Evolutionary conservation across 1,139 yeast genomes (phyloP).

Genomic region (Geotrichum bryndzae): DNA sequence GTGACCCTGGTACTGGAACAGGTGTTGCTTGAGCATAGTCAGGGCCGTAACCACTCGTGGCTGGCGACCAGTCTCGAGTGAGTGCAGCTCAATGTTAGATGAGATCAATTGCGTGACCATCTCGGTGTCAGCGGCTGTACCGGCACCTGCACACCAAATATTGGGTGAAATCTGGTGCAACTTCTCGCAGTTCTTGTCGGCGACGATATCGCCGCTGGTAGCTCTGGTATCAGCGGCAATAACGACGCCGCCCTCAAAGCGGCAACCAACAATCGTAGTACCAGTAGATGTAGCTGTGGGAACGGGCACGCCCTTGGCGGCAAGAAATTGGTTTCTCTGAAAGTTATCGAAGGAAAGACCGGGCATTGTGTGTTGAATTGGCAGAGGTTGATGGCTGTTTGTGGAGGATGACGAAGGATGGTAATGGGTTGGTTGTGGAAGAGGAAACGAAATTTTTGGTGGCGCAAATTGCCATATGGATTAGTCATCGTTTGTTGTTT

Average conservation of each 20-base stretch:
- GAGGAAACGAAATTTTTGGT: neutral
- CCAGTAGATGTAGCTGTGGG: conserved; percentile 96
- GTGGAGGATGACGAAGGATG: neutral
- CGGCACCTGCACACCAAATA: conserved; percentile 99
- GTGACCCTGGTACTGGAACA: conserved; percentile 94
- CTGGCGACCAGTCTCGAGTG: conserved; percentile 71
- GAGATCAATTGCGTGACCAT: conserved; percentile 91
- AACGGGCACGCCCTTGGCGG: conserved; percentile 63
- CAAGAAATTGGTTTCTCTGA: conserved; percentile 74
- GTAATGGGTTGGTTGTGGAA: neutral
- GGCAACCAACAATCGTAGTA: conserved; percentile 95
- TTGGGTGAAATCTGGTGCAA: conserved; percentile 85
- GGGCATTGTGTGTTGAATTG: conserved; percentile 47
- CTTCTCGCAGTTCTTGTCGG: conserved; percentile 96
- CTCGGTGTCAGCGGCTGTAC: conserved; percentile 99
- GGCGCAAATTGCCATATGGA: neutral
- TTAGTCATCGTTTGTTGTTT: neutral
- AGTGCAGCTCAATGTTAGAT: conserved; percentile 84
- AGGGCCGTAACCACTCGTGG: conserved; percentile 93
- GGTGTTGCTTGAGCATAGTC: conserved; percentile 89
- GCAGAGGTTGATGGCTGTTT: neutral
- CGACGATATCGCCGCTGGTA: conserved; percentile 91
- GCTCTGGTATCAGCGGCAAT: conserved; percentile 99
- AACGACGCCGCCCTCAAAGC: conserved; percentile 86
- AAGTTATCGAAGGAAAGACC: conserved; percentile 90